phyloP scores from a whole-genome alignment of 2,329 filamentous ascomycete genomes.

The Aspergillus novofumigatus region DNA sequence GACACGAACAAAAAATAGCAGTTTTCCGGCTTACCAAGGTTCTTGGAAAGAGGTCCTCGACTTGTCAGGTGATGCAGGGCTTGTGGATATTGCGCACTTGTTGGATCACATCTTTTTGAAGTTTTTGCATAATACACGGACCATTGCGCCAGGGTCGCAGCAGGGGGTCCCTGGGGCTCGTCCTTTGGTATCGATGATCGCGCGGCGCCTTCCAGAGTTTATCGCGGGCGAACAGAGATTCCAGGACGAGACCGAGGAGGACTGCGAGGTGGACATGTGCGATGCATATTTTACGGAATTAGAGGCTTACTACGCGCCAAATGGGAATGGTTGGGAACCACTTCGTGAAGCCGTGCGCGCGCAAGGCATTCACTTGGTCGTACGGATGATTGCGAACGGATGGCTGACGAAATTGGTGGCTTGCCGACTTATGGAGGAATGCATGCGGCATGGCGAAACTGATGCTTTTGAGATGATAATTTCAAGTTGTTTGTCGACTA shows the following conservation, averaged over 20 bases:
- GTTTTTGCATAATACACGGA: constrained; percentile 33
- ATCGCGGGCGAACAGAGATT: constrained; percentile 35
- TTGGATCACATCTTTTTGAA: constrained; percentile 34
- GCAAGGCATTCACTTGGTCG: constrained; percentile 37
- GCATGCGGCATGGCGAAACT: constrained; percentile 26
- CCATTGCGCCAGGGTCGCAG: constrained; percentile 3
- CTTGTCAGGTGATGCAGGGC: constrained; percentile 27
- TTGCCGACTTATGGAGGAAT: constrained; percentile 31
- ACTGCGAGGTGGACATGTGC: constrained; percentile 36
- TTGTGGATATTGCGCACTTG: constrained; percentile 33
- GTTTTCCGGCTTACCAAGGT: constrained; percentile 26
- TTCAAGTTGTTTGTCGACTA: constrained; percentile 27
- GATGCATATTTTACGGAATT: constrained; percentile 41
- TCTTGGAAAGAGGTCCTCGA: constrained; percentile 34
- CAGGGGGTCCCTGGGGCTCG: constrained; percentile 22
- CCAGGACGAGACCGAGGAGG: constrained; percentile 30
- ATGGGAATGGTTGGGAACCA: constrained; percentile 35
- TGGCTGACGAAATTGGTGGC: constrained; percentile 32
- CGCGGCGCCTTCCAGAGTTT: constrained; percentile 35
- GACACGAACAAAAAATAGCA: constrained; percentile 22
- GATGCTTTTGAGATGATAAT: constrained; percentile 35
- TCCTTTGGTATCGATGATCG: constrained; percentile 36
- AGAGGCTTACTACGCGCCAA: constrained; percentile 35
- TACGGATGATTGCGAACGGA: constrained; percentile 31
- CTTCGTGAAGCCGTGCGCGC: constrained; percentile 39